Evolutionary conservation across 192 early-diverging fungal genomes (phyloP), one percentile per base, ranked within the genome.

Genomic region (Paraglomus brasilianum): DNA sequence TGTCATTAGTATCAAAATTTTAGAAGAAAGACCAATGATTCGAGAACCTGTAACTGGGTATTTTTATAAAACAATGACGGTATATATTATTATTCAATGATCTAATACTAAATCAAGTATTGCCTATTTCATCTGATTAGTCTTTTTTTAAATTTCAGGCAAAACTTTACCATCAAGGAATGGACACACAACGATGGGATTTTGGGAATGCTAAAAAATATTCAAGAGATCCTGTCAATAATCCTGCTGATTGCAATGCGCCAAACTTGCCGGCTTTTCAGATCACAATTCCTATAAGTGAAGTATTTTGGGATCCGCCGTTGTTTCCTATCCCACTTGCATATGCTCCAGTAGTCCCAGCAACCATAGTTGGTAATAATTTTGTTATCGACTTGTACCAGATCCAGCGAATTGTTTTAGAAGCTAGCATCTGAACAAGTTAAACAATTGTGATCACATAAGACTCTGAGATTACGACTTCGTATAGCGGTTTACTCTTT

Each of bases 1-100:
- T 4, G 57, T 59, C 17, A 14, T 59, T 5, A 39, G 57, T 5
- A 59, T 59, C 14, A 59, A 58, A 38, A 46, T 63, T 60, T 63
- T 47, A 24, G 10, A 47, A 14, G 44, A 19, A 64, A 64, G 62
- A 64, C 5, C 4, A 64, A 36, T 21, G 7, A 63, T 64, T 13
- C 62, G 24, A 48, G 62, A 64, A 64, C 46, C 13, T 5, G 19
- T 7, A 47, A 64, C 62, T 2, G 44, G 61, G 7, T 64, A 64
- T 39, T 64, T 64, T 64, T 64, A 49, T 39, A 64, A 36, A 49
- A 48, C 62, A 49, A 64, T 64, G 62, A 64, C 8, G 24, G 46
- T 64, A 64, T 46, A 62, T 62, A 1, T 30, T 58, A 58, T 39
- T 38, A 10, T 64, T 49, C 45, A 64, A 49, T 64, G 6, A 64